These are phyloP conservation scores for Asterochloris sp. DNA, from an alignment of 139 green algal genomes.

Conservation along the genomic window DNA sequence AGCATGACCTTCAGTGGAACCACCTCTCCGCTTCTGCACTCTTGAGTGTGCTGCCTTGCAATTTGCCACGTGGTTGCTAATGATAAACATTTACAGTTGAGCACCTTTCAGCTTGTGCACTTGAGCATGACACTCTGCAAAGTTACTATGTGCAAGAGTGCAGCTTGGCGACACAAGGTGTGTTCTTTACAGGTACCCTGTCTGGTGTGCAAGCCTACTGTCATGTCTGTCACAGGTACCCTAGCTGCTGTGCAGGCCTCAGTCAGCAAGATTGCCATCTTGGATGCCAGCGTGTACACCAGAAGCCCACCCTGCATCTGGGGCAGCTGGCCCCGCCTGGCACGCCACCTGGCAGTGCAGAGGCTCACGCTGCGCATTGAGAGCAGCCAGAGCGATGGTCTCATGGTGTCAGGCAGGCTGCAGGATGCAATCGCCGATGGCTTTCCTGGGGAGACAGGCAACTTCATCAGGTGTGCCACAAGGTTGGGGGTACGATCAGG, in stretches of 20 bases:
- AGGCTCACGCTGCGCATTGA: conserved; percentile 7
- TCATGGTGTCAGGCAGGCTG: conserved; percentile 26
- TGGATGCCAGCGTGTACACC: conserved; percentile 11
- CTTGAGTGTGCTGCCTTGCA: no score
- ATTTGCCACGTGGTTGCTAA: neutral
- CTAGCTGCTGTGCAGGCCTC: neutral
- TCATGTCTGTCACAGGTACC: neutral
- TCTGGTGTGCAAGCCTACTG: neutral
- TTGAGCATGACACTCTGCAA: neutral
- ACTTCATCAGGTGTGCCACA: conserved; percentile 27
- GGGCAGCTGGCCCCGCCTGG: conserved; percentile 21
- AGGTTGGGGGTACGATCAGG: no score
- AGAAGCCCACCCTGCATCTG: conserved; percentile 10
- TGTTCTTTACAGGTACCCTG: neutral
- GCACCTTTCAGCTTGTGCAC: neutral
- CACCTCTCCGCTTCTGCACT: no score
- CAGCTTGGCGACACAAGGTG: no score
- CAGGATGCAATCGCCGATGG: conserved; percentile 23
- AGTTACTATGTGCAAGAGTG: neutral
- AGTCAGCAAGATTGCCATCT: neutral
- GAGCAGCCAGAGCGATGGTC: neutral
- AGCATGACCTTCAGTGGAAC: no score
- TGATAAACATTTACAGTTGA: neutral
- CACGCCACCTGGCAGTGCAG: conserved; percentile 11
- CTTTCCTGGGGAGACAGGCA: conserved; percentile 33